Base-by-base conservation (phyloP, 2,329 filamentous ascomycete genomes). In the Colletotrichum orchidophilum region DNA sequence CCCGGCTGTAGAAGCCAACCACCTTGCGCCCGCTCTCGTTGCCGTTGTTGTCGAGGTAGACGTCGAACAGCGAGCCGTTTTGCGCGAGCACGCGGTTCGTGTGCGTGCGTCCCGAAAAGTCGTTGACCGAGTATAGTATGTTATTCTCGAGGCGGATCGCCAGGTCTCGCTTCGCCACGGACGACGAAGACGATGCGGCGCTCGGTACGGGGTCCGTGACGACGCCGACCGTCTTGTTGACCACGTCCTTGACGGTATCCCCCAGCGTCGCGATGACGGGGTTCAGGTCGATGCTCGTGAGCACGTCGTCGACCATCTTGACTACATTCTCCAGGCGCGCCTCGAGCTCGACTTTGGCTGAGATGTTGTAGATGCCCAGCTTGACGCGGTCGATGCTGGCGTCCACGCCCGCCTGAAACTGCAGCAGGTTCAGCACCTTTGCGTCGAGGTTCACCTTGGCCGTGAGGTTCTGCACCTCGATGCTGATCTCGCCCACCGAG, bases 331-430 rank as follows among this genome's bases (percentile, higher is more conserved):
- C 85, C 0, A 91, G 81, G 1, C 89, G 83, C 0, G 88, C 89
- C 75, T 91, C 88, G 3, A 91, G 85, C 66, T 87, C 81, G 31
- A 91, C 88, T 76, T 86, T 87, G 33, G 88, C 89, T 33, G 81
- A 86, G 66, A 91, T 85, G 72, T 91, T 88, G 76, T 90, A 84
- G 75, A 91, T 91, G 18, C 81, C 81, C 12, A 91, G 82, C 52
- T 82, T 78, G 54, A 91, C 88, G 59, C 86, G 83, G 75, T 89
- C 86, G 80, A 91, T 87, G 61, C 83, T 86, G 3, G 87, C 83
- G 76, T 89, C 87, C 46, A 91, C 88, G 55, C 89, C 89, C 2
- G 89, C 89, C 74, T 86, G 89, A 83, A 91, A 90, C 67, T 85
- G 81, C 54, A 91, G 84, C 54, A 91, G 82, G 72, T 86, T 84